Conservation (phyloP, 2,329 filamentous ascomycete genomes). For the Scedosporium aurantiacum region DNA sequence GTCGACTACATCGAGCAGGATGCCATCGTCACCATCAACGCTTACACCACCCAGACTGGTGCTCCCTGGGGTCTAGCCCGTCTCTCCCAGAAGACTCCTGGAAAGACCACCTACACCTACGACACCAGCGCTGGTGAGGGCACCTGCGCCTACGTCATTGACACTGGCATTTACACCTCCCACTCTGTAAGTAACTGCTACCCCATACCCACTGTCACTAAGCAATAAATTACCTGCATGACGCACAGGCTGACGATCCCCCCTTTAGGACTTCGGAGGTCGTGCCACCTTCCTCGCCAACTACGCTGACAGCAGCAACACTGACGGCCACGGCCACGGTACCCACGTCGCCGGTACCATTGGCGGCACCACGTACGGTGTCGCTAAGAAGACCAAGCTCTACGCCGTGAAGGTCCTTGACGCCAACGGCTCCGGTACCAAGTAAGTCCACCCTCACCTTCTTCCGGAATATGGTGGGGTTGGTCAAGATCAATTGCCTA, state of each 20-base stretch:
- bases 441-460: conserved; percentile 11
- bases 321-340: conserved; percentile 28
- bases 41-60: conserved; percentile 19
- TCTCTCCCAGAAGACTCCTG: conserved; percentile 29
- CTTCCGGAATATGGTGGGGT: too few species aligned
- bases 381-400: conserved; percentile 32
- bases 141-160: conserved; percentile 41
- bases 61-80: conserved; percentile 33
- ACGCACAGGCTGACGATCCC: neutral
- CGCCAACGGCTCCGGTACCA: conserved; percentile 11
- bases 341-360: conserved; percentile 22
- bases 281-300: conserved; percentile 21
- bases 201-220: too few species aligned
- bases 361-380: conserved; percentile 8
- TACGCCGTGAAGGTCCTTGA: conserved; percentile 36
- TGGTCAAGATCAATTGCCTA: conserved; percentile 19
- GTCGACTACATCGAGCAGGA: conserved; percentile 31
- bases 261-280: conserved; percentile 19
- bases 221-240: too few species aligned
- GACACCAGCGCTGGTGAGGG: conserved; percentile 27
- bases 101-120: conserved; percentile 27
- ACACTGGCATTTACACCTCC: conserved; percentile 37
- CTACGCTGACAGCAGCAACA: conserved; percentile 4
- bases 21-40: conserved; percentile 17
- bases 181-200: conserved; percentile 26